Evolutionary conservation across 495 filamentous ascomycete genomes (phyloP).

Genomic region (Penicillium argentinense): DNA sequence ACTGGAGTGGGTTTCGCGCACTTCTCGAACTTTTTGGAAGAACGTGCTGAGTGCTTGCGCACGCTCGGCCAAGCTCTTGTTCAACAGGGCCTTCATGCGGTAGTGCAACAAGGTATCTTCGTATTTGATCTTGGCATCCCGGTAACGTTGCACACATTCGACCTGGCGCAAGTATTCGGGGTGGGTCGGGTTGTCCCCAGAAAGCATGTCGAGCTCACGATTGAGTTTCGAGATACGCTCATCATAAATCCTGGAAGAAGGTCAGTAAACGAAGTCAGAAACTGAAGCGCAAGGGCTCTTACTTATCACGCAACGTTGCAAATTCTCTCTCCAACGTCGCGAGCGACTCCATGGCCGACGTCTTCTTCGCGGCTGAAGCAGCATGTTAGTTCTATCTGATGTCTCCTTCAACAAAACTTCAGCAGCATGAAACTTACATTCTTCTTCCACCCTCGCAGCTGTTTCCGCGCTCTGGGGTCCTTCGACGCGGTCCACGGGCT

Average conservation of each 20-base stretch:
- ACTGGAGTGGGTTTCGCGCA: conserved; percentile 76
- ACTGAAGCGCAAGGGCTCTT: conserved; percentile 26
- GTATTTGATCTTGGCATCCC: conserved; percentile 73
- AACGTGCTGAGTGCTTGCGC: conserved; percentile 83
- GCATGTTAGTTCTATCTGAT: conserved; percentile 45
- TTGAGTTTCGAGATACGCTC: conserved; percentile 80
- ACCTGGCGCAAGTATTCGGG: conserved; percentile 85
- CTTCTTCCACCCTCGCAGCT: conserved; percentile 57
- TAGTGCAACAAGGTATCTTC: conserved; percentile 71
- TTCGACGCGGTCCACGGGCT: conserved; percentile 40
- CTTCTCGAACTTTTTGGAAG: conserved; percentile 77
- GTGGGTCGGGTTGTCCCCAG: conserved; percentile 74
- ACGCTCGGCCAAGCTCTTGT: conserved; percentile 72
- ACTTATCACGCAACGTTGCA: conserved; percentile 83
- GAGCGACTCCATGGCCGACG: conserved; percentile 76
- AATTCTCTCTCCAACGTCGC: conserved; percentile 80
- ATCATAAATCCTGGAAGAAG: conserved; percentile 68
- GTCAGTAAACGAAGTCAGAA: conserved; percentile 15
- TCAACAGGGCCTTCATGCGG: conserved; percentile 67
- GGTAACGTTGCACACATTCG: conserved; percentile 75
- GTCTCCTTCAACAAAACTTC: neutral
- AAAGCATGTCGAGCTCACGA: conserved; percentile 80
- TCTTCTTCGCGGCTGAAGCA: conserved; percentile 71
- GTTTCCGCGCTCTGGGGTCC: conserved; percentile 42
- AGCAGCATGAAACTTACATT: conserved; percentile 56